phyloP scores from a whole-genome alignment of 2,329 filamentous ascomycete species.

The Fusarium nanum region DNA sequence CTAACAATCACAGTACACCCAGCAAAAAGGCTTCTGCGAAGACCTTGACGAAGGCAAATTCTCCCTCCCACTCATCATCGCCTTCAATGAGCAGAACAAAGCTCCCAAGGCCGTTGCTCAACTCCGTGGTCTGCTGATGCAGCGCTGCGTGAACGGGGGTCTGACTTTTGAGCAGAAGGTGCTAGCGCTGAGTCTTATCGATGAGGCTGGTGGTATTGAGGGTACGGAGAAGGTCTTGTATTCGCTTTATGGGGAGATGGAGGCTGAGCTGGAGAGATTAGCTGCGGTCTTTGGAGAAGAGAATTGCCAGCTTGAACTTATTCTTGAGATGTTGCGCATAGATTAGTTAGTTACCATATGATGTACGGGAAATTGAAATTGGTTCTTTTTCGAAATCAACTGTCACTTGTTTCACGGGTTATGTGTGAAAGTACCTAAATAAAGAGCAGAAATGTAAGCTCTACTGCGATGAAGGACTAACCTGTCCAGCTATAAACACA shows the following conservation, averaged over 20 bases:
- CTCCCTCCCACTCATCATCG: not conserved
- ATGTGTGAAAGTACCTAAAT: rapidly evolving
- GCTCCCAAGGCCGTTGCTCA: not conserved
- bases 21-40: conserved; percentile 11
- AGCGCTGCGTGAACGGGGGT: not conserved
- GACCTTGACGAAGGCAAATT: conserved; percentile 14
- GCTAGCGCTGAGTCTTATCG: not conserved
- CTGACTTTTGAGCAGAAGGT: not conserved
- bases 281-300: not conserved
- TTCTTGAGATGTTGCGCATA: not conserved
- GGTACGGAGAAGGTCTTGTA: not conserved
- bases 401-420: rapidly evolving
- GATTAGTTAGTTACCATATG: not conserved
- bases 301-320: not conserved
- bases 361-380: not conserved
- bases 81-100: not conserved
- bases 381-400: not conserved
- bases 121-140: not conserved
- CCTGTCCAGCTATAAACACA: too few species aligned
- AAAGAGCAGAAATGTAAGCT: too few species aligned
- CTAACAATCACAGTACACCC: not conserved
- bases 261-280: not conserved
- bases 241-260: not conserved
- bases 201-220: not conserved
- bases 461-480: too few species aligned